Percentiles rank a stretch among this genome's conserved stretches.
Evolutionary conservation across 805 yeast species (phyloP).

Genomic region (Hanseniaspora nectarophila): DNA sequence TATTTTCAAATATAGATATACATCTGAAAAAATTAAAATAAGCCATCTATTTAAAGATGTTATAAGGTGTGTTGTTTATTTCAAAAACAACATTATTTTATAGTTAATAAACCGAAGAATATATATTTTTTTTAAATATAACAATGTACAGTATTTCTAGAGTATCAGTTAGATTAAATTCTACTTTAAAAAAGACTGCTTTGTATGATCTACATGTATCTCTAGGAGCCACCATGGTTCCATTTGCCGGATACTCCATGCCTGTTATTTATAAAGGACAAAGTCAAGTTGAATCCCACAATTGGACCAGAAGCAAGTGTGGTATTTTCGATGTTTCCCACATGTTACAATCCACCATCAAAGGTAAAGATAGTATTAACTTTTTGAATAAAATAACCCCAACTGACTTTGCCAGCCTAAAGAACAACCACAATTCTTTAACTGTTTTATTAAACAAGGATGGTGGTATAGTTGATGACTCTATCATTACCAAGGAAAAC

Average conservation of each 20-base stretch:
- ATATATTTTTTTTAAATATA: too few relatives aligned
- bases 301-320: conserved; percentile 79
- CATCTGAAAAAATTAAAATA: too few relatives aligned
- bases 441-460: conserved; percentile 61
- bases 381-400: conserved; percentile 81
- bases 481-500: conserved; percentile 71
- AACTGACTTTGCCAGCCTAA: conserved; percentile 53
- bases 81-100: too few relatives aligned
- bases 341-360: conserved; percentile 81
- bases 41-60: background rate
- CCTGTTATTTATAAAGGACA: conserved; percentile 82
- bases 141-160: conserved; percentile 7
- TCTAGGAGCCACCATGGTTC: conserved; percentile 81
- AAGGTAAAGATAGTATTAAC: conserved; percentile 54
- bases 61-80: too few relatives aligned
- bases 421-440: conserved; percentile 52
- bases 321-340: conserved; percentile 96
- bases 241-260: conserved; percentile 94
- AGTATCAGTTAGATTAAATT: conserved; percentile 24
- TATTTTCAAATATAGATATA: too few relatives aligned
- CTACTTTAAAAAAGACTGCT: conserved; percentile 53
- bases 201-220: conserved; percentile 66
- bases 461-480: conserved; percentile 89
- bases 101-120: too few relatives aligned
- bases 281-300: conserved; percentile 82